Base-by-base conservation (phyloP, 2,329 filamentous ascomycete species). In the Rutstroemia sp. region DNA sequence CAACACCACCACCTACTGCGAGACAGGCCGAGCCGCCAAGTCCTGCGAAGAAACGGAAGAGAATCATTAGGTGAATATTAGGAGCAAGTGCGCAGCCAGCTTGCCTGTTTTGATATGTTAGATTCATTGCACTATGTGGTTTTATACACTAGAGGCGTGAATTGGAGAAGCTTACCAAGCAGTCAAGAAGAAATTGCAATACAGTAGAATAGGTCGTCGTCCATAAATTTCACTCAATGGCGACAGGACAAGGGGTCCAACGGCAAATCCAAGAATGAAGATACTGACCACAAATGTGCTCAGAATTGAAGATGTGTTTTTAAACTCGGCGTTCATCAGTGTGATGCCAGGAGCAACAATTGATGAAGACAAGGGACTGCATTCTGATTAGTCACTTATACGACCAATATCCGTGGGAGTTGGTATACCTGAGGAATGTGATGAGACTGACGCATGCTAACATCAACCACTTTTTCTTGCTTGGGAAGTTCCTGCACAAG, bases 211-310 rank as follows among this genome's bases (percentile, higher is more conserved):
- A 0, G 75, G 69, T 5, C 80, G 70, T 4, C 85, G 77, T 1
- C 85, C 85, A 64, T 85, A 87, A 55, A 87, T 78, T 66, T 88
- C 85, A 1, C 77, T 80, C 49, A 84, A 62, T 0, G 81, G 81
- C 1, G 80, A 78, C 4, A 85, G 67, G 51, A 83, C 70, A 4
- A 85, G 68, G 1, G 82, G 82, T 0, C 82, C 81, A 12, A 83
- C 23, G 21, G 75, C 76, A 59, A 82, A 84, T 2, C 80, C 80
- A 0, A 85, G 69, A 4, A 85, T 68, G 64, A 83, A 86, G 57
- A 86, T 82, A 19, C 53, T 60, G n/a, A 66, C 57, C 21, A 54
- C 49, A 38, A 66, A 61, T 9, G 61, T 46, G 38, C 49, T 45
- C n/a, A 64, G 42, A 10, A 60, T 49, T 1, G 39, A 38, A 27